Evolutionary conservation across 257 asterid genomes (phyloP).

Genomic region (Penstemon davidsonii): DNA sequence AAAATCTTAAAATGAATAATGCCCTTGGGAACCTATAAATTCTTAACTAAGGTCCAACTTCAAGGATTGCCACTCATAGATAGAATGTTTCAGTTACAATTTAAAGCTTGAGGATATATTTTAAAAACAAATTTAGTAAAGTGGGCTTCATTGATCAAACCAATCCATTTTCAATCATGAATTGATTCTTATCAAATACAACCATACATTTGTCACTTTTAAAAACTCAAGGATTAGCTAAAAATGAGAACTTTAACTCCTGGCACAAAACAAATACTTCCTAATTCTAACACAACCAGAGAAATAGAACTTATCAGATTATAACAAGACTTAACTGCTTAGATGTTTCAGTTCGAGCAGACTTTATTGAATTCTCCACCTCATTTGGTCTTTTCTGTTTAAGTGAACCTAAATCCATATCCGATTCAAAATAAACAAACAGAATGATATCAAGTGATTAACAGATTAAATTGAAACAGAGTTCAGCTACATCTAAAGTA

Average conservation of each 20-base stretch:
- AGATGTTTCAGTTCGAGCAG: constrained; percentile 66
- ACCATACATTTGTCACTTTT: constrained; percentile 7
- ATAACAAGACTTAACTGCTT: constrained; percentile 68
- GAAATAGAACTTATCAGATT: constrained; percentile 14
- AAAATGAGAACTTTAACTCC: constrained; percentile 11
- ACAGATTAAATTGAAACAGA: constrained; percentile 21
- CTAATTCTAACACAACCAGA: constrained; percentile 9
- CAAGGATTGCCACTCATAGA: constrained; percentile 3
- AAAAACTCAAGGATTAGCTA: not conserved
- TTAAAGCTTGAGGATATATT: not conserved
- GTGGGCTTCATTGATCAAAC: not conserved
- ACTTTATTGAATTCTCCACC: constrained; percentile 67
- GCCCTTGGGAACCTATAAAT: not conserved
- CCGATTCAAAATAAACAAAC: constrained; percentile 28
- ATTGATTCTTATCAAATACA: not conserved
- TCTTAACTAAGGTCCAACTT: not conserved
- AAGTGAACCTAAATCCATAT: constrained; percentile 64
- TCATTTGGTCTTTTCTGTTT: constrained; percentile 89
- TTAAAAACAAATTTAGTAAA: not conserved
- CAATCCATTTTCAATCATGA: not conserved
- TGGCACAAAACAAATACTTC: not conserved
- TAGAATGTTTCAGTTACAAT: not conserved
- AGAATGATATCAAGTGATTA: not conserved
- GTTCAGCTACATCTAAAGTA: constrained; percentile 2
- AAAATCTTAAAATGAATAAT: constrained; percentile 5